Conservation (phyloP, 2,329 filamentous ascomycete species). For the Fragosphaeria purpurea region DNA sequence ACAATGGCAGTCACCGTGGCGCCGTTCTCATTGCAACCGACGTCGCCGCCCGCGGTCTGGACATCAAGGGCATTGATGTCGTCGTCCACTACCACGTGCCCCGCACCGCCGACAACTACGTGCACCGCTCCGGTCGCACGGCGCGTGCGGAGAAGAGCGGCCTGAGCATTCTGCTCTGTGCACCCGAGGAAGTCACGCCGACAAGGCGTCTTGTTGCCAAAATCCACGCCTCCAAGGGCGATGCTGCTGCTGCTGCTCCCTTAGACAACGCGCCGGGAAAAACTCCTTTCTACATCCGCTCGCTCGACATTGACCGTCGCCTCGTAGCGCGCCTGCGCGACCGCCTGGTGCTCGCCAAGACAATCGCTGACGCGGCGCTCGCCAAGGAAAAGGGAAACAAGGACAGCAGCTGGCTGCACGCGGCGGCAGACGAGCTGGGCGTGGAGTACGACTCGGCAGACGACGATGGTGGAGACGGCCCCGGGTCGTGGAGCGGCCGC, state of each 20-base stretch:
- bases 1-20: slow-evolving; percentile 31
- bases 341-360: slow-evolving; percentile 72
- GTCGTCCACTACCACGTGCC: slow-evolving; percentile 95
- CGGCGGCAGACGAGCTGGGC: slow-evolving; percentile 82
- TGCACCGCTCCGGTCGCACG: slow-evolving; percentile 89
- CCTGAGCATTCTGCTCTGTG: slow-evolving; percentile 77
- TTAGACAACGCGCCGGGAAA: background rate
- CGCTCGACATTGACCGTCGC: slow-evolving; percentile 72
- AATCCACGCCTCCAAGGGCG: slow-evolving; percentile 57
- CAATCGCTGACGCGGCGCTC: slow-evolving; percentile 68
- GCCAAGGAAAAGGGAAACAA: slow-evolving; percentile 81
- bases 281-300: slow-evolving; percentile 55
- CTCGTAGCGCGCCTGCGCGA: slow-evolving; percentile 67
- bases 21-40: slow-evolving; percentile 85
- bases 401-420: slow-evolving; percentile 75
- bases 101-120: slow-evolving; percentile 82
- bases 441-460: slow-evolving; percentile 81
- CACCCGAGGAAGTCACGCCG: slow-evolving; percentile 79
- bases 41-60: slow-evolving; percentile 84
- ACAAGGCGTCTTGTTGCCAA: slow-evolving; percentile 78
- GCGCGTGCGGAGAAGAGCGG: slow-evolving; percentile 72
- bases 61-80: slow-evolving; percentile 81
- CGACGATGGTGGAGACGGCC: slow-evolving; percentile 70
- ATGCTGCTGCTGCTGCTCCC: slow-evolving; percentile 22
- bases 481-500: slow-evolving; percentile 52